Conservation (phyloP, 2,329 filamentous ascomycete species). For the Aspergillus neoniger region DNA sequence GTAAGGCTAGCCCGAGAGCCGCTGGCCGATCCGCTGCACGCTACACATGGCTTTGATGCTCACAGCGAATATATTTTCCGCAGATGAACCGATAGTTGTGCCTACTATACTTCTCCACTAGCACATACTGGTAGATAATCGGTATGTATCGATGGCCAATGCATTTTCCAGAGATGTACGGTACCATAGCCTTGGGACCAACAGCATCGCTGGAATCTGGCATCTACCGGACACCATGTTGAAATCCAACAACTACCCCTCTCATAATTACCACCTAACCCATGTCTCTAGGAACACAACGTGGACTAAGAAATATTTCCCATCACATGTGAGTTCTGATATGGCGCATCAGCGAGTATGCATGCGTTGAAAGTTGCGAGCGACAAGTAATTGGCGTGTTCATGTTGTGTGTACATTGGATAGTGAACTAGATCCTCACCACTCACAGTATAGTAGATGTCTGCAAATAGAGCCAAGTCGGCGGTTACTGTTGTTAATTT, state of each 20-base stretch:
- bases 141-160: neutral
- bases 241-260: neutral
- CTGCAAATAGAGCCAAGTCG: no score
- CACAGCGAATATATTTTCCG: neutral
- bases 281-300: neutral
- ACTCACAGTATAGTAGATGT: neutral
- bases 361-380: neutral
- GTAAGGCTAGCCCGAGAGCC: neutral
- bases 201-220: neutral
- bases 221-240: neutral
- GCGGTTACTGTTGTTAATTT: constrained; percentile 18
- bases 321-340: neutral
- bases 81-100: neutral
- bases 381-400: neutral
- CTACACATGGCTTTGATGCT: neutral
- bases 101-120: neutral
- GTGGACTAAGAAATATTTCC: neutral
- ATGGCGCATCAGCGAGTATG: neutral
- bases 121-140: neutral
- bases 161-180: neutral
- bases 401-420: no score
- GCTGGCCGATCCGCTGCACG: neutral
- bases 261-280: neutral
- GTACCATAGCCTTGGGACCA: neutral
- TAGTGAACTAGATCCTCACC: no score